Base-by-base conservation (phyloP, 2,329 filamentous ascomycete species). In the Nemania serpens region DNA sequence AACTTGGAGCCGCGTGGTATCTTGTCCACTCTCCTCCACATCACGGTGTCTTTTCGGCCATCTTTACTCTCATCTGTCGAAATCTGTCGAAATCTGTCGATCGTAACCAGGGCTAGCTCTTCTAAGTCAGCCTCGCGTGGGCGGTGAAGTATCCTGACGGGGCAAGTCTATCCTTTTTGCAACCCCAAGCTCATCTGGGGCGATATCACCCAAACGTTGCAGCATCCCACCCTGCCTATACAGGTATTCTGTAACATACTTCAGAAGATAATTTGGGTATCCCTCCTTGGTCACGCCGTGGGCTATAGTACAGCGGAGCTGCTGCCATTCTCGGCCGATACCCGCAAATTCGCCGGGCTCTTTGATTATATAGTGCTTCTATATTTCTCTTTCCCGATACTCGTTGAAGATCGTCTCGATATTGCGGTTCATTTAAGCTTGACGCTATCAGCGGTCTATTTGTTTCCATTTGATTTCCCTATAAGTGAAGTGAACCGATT, bases 21-120 rank as follows among this genome's bases (percentile, higher is more conserved):
- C 41, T 64, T 64, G 61, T 66, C 66, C 64, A 70, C 64, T 67
- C 64, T 51, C 58, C 52, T 59, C 68, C 63, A 69, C 66, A 62
- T 59, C 55, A 62, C 65, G 64, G 67, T 63, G 61, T 59, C 61
- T 68, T 68, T 66, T 63, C 68, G 63, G 66, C 62, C 63, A 63
- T 56, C 52, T 43, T n/a, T 34, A 17, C 54, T 47, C 46, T 51
- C 42, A 56, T 43, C 41, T 55, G 49, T 51, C 49, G 53, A 52
- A 47, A 17, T 42, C 5, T 37, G 54, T 25, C 50, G 55, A 66
- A 47, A 17, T 42, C 5, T 37, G 54, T 25, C 50, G 55, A 66
- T 68, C 64, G 50, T 68, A 36, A 46, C 63, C 45, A 37, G 56
- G 54, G 55, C 62, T 61, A 58, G 58, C 58, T 50, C 45, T 55